Percentiles rank a stretch among this genome's conserved stretches.
These are phyloP conservation scores for carrot (Daucus carota) DNA, from an alignment of 129 eudicot genomes.

Conservation along the genomic window DNA sequence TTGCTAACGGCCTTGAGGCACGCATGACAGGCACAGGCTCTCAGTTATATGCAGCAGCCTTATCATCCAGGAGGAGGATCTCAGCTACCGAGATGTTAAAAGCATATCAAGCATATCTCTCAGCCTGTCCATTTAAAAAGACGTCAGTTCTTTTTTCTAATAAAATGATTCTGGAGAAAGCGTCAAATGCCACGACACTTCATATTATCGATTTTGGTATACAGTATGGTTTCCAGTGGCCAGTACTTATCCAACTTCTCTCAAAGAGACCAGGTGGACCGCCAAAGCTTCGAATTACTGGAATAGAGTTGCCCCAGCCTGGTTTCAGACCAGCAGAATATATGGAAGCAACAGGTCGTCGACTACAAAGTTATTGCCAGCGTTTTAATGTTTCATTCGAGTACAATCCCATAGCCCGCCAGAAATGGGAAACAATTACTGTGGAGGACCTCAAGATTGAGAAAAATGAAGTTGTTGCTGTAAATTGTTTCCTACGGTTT, in stretches of 20 bases:
- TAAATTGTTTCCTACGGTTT: constrained; percentile 42
- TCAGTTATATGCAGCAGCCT: constrained; percentile 46
- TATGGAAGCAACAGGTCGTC: constrained; percentile 61
- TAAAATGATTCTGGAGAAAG: constrained; percentile 32
- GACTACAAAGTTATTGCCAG: constrained; percentile 45
- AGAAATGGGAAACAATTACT: constrained; percentile 48
- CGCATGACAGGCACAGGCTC: constrained; percentile 74
- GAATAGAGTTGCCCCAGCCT: constrained; percentile 68
- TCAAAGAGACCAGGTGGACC: constrained; percentile 49
- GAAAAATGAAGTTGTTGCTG: constrained; percentile 42
- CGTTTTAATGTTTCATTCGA: constrained; percentile 64
- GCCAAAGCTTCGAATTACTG: constrained; percentile 52
- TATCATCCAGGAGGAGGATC: constrained; percentile 25
- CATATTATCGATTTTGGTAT: constrained; percentile 80
- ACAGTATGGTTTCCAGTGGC: constrained; percentile 69
- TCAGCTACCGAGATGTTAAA: constrained; percentile 52
- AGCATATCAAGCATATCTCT: constrained; percentile 58
- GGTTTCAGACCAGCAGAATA: constrained; percentile 55
- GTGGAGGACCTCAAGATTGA: constrained; percentile 45
- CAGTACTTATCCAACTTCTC: constrained; percentile 49
- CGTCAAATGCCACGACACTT: constrained; percentile 35
- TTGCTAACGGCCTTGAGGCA: constrained; percentile 60
- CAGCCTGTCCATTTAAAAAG: constrained; percentile 60
- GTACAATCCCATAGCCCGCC: constrained; percentile 49
- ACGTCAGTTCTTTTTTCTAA: constrained; percentile 41